phyloP scores from a whole-genome alignment of 306 rosid genomes.

The Argentina anserina region DNA sequence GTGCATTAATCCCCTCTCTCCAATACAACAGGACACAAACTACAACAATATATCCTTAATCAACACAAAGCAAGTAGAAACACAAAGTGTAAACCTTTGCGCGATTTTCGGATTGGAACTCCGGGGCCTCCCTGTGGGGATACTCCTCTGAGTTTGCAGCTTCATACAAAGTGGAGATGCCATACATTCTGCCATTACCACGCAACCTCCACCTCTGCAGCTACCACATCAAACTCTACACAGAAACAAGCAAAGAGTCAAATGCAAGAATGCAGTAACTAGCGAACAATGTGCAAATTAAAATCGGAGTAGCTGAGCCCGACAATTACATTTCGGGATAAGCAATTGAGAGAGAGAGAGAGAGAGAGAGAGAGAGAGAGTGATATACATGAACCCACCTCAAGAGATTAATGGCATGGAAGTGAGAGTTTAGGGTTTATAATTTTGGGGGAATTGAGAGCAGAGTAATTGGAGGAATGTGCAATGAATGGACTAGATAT shows the following conservation, averaged over 20 bases:
- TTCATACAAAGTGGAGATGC: slow-evolving; percentile 48
- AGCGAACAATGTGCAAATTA: background rate
- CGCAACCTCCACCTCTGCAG: background rate
- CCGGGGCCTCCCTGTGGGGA: slow-evolving; percentile 21
- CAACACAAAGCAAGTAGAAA: background rate
- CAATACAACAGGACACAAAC: background rate
- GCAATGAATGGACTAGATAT: background rate
- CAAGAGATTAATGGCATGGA: too few species aligned
- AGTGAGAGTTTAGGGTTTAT: slow-evolving; percentile 18
- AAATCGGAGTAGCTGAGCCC: background rate
- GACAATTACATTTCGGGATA: background rate
- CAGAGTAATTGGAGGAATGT: too few species aligned
- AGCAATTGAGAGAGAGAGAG: background rate
- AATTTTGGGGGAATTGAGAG: slow-evolving; percentile 7
- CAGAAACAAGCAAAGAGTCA: background rate
- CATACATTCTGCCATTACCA: slow-evolving; percentile 64
- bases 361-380: too few species aligned
- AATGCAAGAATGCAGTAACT: background rate
- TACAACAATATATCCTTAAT: background rate
- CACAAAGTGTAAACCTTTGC: slow-evolving; percentile 39
- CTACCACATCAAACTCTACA: slow-evolving; percentile 19
- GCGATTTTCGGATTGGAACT: slow-evolving; percentile 23
- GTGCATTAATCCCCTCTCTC: background rate
- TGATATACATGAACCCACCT: too few species aligned
- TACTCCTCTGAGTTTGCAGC: slow-evolving; percentile 41